Base-by-base conservation (phyloP, 2,329 filamentous ascomycete genomes). In the Dryadomyces quercivorus region DNA sequence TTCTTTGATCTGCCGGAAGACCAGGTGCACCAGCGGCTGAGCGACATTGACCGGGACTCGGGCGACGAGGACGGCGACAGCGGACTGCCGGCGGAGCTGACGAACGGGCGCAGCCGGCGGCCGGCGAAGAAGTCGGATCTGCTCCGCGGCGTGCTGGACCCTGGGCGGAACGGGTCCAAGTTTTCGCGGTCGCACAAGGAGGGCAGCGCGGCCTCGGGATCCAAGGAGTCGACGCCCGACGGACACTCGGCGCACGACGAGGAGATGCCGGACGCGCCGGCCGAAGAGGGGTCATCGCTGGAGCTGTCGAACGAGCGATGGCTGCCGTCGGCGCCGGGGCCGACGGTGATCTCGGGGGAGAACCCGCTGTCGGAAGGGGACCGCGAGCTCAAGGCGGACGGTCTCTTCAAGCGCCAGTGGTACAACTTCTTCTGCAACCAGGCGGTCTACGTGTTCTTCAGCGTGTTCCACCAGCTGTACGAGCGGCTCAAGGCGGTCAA, bases 401-500 rank as follows among this genome's bases (percentile, higher is more conserved):
- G 90, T 52, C 84, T 87, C 56, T 95, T 93, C 69, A 77, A 78
- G 61, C 86, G 91, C 49, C 82, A 83, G 12, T 84, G 81, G 69
- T 95, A 89, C 73, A 92, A 92, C 65, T 82, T 97, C 66, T 98
- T 94, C 72, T 85, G 85, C 66, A 97, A 96, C 67, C 81, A 89
- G 63, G 88, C 86, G 3, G 85, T 98, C 57, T 95, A 90, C 66
- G 91, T 93, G 69, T 97, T 98, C 75, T 86, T 98, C 73, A 88
- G 86, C 61, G 84, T 95, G 58, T 93, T 98, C 67, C 83, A 95
- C 65, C 86, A 86, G n/a, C 74, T 98, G 5, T 97, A 95, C 70
- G 81, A 84, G 63, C 84, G 93, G 44, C 76, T 98, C 15, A 75
- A 85, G 59, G 86, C 86, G 57, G 82, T 97, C 67, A 97, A 97